Evolutionary conservation across 2,329 filamentous ascomycete genomes (phyloP), one percentile per base, ranked within the genome.

Genomic region (Saccharata proteae): DNA sequence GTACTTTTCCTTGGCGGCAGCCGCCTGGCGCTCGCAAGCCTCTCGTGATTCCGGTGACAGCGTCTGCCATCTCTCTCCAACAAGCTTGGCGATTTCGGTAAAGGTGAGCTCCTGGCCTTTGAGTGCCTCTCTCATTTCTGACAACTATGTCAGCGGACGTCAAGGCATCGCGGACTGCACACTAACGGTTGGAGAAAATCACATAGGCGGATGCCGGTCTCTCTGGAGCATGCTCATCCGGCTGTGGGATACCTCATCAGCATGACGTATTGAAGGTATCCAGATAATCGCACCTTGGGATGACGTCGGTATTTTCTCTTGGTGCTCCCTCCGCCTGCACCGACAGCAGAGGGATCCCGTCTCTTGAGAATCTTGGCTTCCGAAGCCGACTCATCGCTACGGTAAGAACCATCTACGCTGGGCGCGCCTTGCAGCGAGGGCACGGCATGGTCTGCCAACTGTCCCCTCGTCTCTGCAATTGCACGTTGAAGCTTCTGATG

Each of bases 161-260:
- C 16, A 2, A 22, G 5, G 12, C 10, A 15, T 11, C 7, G 9
- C 9, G 7, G 17, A 17, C 5, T 20, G 30, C 6, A 25, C 18
- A 65, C 77, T 61, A 55, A 82, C 78, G 81, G 45, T 88, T 88
- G 1, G 82, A 86, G 47, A 90, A 90, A 11, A 88, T 69, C 9
- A 88, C 82, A 56, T 88, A 88, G 29, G 81, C 82, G 4, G 81
- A 88, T 0, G 80, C 79, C 1, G 82, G 80, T 15, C 81, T 67
- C 47, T 86, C 80, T 2, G 82, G 82, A 1, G 81, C 81, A 57
- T 82, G 74, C 36, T 84, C 77, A 43, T 90, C 82, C 3, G 80
- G 66, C 73, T 83, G 47, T 16, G 36, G 30, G 26, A 20, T 9
- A n/a, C 18, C 9, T 15, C 12, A 22, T 16, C 13, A 26, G 11